Conservation (phyloP, 306 rosid genomes). For the Canavalia gladiata region DNA sequence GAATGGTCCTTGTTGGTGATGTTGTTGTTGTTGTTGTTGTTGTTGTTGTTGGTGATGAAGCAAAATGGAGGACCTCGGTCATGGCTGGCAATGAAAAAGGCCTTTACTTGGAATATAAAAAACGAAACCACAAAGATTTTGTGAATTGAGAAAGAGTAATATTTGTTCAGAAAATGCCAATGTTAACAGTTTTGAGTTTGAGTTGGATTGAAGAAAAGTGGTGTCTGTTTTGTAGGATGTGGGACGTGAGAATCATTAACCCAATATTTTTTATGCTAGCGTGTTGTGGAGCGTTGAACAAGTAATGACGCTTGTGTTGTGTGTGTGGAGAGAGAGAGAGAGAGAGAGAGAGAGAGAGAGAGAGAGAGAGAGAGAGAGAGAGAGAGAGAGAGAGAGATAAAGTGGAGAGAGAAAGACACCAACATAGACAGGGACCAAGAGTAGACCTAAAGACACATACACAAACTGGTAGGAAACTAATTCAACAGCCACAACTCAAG, state of each 20-base stretch:
- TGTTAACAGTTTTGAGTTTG: conserved; percentile 24
- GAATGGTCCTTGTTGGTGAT: conserved; percentile 46
- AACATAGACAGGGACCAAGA: not conserved
- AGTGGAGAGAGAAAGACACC: conserved; percentile 4
- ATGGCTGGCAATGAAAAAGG: conserved; percentile 77
- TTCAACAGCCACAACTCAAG: not conserved
- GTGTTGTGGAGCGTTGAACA: conserved; percentile 19
- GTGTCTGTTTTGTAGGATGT: conserved; percentile 1
- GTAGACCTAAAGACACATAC: conserved; percentile 1
- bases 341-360: too few species aligned
- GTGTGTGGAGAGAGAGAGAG: too few species aligned
- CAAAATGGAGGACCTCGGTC: conserved; percentile 81
- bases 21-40: conserved; percentile 25
- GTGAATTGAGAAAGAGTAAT: not conserved
- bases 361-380: too few species aligned
- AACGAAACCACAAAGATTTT: conserved; percentile 37
- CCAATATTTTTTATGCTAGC: not conserved
- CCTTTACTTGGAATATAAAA: conserved; percentile 57
- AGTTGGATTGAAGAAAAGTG: conserved; percentile 30
- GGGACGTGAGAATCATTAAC: conserved; percentile 43
- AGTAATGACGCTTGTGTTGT: not conserved
- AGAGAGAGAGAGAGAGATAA: too few species aligned
- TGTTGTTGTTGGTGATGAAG: conserved; percentile 52
- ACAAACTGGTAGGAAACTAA: not conserved
- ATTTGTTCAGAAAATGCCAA: not conserved